phyloP scores from a whole-genome alignment of 345 rosid species.

The Rhodamnia argentea region DNA sequence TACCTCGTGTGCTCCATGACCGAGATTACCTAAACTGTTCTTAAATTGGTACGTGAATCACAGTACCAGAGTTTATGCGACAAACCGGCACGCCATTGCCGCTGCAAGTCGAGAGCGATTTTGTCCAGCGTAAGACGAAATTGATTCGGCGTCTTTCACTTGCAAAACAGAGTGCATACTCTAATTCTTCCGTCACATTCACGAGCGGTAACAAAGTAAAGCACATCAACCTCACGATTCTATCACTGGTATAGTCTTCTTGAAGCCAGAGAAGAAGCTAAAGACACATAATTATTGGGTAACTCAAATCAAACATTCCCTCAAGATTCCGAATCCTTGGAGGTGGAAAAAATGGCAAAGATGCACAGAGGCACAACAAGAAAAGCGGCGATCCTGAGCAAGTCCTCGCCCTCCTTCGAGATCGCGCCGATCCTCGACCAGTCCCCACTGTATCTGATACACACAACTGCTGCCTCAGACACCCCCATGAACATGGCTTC shows the following conservation, averaged over 20 bases:
- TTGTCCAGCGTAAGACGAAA: accelerated
- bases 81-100: neutral
- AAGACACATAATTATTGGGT: neutral
- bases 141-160: neutral
- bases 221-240: neutral
- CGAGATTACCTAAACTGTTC: neutral
- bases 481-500: neutral
- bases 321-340: conserved; percentile 19
- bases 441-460: conserved; percentile 72
- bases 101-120: neutral
- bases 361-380: conserved; percentile 60
- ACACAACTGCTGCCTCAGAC: neutral
- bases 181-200: neutral
- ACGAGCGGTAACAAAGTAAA: neutral
- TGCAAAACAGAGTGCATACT: neutral
- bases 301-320: neutral
- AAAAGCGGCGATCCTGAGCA: conserved; percentile 62
- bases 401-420: conserved; percentile 51
- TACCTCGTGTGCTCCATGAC: neutral
- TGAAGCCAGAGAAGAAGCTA: neutral
- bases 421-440: conserved; percentile 94
- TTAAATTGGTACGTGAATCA: neutral
- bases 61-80: neutral
- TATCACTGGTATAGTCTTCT: neutral
- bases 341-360: conserved; percentile 29